Base-by-base conservation (phyloP, 768 basidiomycete species). In the Russula emetica region DNA sequence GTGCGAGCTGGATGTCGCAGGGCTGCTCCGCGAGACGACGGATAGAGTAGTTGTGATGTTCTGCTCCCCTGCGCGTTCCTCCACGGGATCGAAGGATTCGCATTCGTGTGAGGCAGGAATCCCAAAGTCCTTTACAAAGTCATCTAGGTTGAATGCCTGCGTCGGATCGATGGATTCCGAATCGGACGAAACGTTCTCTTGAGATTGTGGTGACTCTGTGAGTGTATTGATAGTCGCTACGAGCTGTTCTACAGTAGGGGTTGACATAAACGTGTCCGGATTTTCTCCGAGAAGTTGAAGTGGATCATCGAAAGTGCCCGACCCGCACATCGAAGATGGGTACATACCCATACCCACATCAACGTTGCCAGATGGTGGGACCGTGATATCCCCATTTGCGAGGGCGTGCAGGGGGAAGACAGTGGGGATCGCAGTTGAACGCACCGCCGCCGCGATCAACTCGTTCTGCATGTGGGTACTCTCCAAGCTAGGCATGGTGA, bases 131-230 rank as follows among this genome's bases (percentile, higher is more conserved):
- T 51, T 40, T 5, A 64, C 49, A 24, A 60, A 64, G 9, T 64
- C 63, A 5, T 64, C 63, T n/a, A 64, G 44, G 36, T 64, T 60
- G 59, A 64, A 64, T 8, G 7, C 16, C 20, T 60, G 58, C 0
- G 26, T 3, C 18, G 36, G 20, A 20, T 64, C 63, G 1, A 26
- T 38, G 3, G 49, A 22, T 6, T 2, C 28, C 24, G 53, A 22
- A 50, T 40, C 30, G 8, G 54, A 16, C 7, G 42, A 52, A 6
- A 18, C 8, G 7, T n/a, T 26, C 34, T 24, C 45, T n/a, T 52
- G 49, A 6, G n/a, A 30, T 7, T 55, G 58, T 13, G 50, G 58
- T 13, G 63, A 20, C 30, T 32, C 47, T 32, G 18, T 13, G 1
- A 65, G 55, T 47, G 42, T 45, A 14, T 36, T 51, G 7, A 65